These are phyloP conservation scores for Capsicum rhomboideum DNA, from an alignment of 257 asterid species.

Conservation along the genomic window DNA sequence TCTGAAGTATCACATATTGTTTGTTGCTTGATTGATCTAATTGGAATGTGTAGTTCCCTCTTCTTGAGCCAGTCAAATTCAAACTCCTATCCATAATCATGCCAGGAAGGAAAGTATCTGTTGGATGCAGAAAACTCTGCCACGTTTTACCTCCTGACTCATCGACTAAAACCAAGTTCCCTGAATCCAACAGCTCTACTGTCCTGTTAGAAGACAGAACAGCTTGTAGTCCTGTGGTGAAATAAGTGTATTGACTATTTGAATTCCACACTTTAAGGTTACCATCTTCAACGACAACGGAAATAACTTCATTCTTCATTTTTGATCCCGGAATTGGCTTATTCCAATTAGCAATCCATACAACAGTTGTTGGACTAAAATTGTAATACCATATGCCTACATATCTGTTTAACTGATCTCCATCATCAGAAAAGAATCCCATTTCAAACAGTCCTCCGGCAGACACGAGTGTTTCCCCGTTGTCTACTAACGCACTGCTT, in stretches of 20 bases:
- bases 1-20: not conserved
- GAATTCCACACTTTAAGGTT: constrained; percentile 10
- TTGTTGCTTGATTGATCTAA: not conserved
- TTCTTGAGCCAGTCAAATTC: constrained; percentile 4
- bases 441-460: constrained; percentile 26
- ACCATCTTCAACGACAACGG: constrained; percentile 24
- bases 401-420: not conserved
- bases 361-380: constrained; percentile 11
- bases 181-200: constrained; percentile 31
- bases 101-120: constrained; percentile 40
- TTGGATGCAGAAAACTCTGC: constrained; percentile 36
- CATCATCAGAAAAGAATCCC: constrained; percentile 28
- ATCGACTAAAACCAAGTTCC: constrained; percentile 25
- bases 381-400: constrained; percentile 42
- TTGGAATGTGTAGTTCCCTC: constrained; percentile 7
- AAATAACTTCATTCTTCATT: not conserved
- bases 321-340: not conserved
- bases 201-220: not conserved
- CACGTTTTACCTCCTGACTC: constrained; percentile 13
- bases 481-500: not conserved
- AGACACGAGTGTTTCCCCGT: constrained; percentile 25
- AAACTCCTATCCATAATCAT: constrained; percentile 18
- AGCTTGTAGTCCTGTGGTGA: not conserved
- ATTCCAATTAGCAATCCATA: constrained; percentile 41
- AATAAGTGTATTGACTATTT: fast-evolving